Conservation (phyloP, 2,329 filamentous ascomycete species). For the Mariannaea elegans region DNA sequence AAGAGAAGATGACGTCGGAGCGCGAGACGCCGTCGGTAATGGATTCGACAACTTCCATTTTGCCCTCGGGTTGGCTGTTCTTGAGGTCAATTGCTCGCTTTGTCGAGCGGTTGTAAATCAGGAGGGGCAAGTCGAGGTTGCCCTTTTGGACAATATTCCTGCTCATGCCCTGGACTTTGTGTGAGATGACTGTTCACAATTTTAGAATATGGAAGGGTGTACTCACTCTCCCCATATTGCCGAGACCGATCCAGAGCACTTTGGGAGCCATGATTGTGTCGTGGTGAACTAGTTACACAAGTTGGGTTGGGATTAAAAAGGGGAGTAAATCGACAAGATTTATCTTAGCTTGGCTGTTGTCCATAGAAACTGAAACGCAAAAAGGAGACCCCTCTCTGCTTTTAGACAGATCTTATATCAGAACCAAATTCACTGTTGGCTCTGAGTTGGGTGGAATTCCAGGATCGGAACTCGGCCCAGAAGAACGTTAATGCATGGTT, state of each 20-base stretch:
- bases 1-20: slow-evolving; percentile 84
- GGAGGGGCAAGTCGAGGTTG: slow-evolving; percentile 73
- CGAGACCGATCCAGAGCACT: slow-evolving; percentile 82
- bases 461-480: slow-evolving; percentile 12
- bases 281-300: neutral
- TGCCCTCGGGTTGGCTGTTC: slow-evolving; percentile 65
- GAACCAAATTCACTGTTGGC: neutral
- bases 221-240: slow-evolving; percentile 85
- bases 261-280: slow-evolving; percentile 60
- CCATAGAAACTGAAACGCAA: too few species aligned
- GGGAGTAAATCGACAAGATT: neutral
- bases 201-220: neutral
- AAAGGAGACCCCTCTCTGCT: too few species aligned
- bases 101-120: slow-evolving; percentile 82
- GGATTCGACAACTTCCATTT: slow-evolving; percentile 69
- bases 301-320: neutral
- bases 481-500: neutral
- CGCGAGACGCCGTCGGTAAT: slow-evolving; percentile 72
- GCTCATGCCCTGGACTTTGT: slow-evolving; percentile 73
- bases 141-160: slow-evolving; percentile 86
- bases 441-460: slow-evolving; percentile 3
- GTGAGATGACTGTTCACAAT: neutral
- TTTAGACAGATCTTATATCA: too few species aligned
- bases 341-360: too few species aligned
- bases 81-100: slow-evolving; percentile 72